A percentile compares a stretch with the other conserved stretches of the same genome.
phyloP scores from a whole-genome alignment of 345 rosid species.

The Eucalyptus curtisii region DNA sequence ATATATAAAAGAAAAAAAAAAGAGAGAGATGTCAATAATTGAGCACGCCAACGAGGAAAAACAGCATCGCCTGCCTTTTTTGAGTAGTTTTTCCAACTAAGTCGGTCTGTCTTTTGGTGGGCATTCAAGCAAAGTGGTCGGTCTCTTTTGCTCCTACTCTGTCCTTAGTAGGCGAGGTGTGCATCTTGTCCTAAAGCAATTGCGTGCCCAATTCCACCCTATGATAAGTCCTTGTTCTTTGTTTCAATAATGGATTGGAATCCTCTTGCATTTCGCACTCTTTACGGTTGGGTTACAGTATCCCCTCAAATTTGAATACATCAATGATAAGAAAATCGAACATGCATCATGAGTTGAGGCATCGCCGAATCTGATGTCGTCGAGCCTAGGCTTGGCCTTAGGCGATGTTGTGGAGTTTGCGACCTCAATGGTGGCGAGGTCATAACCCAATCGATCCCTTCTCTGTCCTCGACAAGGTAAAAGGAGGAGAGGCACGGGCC shows the following conservation, averaged over 20 bases:
- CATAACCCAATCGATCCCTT: not conserved
- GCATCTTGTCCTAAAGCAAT: not conserved
- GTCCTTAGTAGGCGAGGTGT: too few species aligned
- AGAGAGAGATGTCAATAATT: not conserved
- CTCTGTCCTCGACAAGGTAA: not conserved
- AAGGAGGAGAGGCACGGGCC: too few species aligned
- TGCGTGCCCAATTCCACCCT: not conserved
- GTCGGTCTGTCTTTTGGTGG: not conserved
- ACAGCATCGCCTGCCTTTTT: not conserved
- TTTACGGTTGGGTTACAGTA: not conserved
- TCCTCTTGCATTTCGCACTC: not conserved
- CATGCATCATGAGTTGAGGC: rapidly evolving
- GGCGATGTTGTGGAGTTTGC: not conserved
- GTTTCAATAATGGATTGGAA: not conserved
- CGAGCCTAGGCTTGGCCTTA: not conserved
- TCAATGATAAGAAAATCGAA: too few species aligned
- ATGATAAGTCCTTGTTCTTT: not conserved
- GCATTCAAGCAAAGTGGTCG: not conserved
- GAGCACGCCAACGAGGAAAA: not conserved
- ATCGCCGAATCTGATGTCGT: not conserved
- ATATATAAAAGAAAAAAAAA: too few species aligned
- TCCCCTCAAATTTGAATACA: not conserved
- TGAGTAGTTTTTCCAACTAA: not conserved
- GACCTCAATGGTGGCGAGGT: not conserved
- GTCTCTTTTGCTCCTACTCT: too few species aligned